Conservation (phyloP, 2,329 filamentous ascomycete species). For the Pseudocercospora musae region DNA sequence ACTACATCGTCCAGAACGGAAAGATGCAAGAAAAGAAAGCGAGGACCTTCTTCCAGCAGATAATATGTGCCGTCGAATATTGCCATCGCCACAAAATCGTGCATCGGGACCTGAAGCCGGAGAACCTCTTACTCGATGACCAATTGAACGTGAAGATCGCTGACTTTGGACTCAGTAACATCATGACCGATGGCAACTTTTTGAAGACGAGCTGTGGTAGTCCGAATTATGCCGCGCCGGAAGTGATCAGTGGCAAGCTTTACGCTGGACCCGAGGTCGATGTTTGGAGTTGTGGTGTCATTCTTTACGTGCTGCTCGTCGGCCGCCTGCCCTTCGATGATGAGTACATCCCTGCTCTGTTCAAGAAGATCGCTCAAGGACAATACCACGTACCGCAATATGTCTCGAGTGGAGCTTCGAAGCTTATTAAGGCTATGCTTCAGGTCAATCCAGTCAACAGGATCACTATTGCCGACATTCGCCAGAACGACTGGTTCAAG, state of each 20-base stretch:
- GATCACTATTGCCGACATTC: conserved; percentile 90
- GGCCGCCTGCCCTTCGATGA: conserved; percentile 87
- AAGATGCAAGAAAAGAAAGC: conserved; percentile 87
- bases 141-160: conserved; percentile 98
- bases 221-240: conserved; percentile 95
- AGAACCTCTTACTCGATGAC: conserved; percentile 92
- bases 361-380: conserved; percentile 95
- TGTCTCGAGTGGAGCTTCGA: conserved; percentile 78
- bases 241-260: conserved; percentile 95
- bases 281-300: conserved; percentile 83
- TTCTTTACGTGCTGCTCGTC: conserved; percentile 63
- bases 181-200: conserved; percentile 99
- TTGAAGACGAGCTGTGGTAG: conserved; percentile 97
- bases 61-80: conserved; percentile 97
- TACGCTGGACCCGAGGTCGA: conserved; percentile 98
- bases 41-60: conserved; percentile 98
- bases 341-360: conserved; percentile 94
- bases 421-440: conserved; percentile 86
- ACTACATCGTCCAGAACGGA: conserved; percentile 94
- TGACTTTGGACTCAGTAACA: conserved; percentile 97
- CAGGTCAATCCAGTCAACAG: conserved; percentile 93
- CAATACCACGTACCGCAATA: conserved; percentile 91
- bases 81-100: conserved; percentile 99
- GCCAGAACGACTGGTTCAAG: conserved; percentile 89
- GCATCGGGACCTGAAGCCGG: conserved; percentile 93